A percentile compares a stretch with the other conserved stretches of the same genome.
phyloP scores from a whole-genome alignment of 768 basidiomycete genomes.

The Pleurotus citrinopileatus region DNA sequence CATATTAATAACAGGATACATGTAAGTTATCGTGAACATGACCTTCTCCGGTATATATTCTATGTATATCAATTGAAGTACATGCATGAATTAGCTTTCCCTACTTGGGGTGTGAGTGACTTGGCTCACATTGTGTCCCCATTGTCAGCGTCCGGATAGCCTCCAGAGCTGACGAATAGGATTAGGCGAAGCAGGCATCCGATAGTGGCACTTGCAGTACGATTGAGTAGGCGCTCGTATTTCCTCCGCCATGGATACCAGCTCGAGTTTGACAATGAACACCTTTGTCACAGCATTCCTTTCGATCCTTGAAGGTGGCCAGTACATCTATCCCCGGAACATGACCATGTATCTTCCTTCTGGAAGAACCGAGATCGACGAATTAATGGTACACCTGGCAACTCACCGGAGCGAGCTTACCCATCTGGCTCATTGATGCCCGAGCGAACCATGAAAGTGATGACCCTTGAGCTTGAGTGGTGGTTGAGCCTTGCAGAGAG shows the following conservation, averaged over 20 bases:
- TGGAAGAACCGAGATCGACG: no score
- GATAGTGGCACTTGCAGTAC: not conserved
- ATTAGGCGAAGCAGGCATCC: not conserved
- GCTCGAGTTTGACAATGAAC: not conserved
- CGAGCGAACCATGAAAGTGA: no score
- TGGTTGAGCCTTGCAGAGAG: no score
- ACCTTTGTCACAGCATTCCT: not conserved
- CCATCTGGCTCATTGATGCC: no score
- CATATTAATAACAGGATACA: no score
- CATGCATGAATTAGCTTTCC: not conserved
- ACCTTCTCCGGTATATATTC: not conserved
- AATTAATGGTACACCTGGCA: no score
- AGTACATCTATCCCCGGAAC: not conserved
- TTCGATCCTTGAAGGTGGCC: not conserved
- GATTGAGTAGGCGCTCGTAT: not conserved
- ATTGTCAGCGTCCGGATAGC: not conserved
- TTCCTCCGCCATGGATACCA: not conserved
- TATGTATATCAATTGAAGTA: not conserved
- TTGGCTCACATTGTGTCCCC: not conserved
- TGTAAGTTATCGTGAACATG: not conserved
- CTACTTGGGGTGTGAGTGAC: no score
- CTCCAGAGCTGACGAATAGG: not conserved
- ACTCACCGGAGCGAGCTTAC: no score
- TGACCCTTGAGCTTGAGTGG: no score
- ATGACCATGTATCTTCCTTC: no score